Base-by-base conservation (phyloP, 768 basidiomycete genomes). In the Clitopilus passeckerianus region DNA sequence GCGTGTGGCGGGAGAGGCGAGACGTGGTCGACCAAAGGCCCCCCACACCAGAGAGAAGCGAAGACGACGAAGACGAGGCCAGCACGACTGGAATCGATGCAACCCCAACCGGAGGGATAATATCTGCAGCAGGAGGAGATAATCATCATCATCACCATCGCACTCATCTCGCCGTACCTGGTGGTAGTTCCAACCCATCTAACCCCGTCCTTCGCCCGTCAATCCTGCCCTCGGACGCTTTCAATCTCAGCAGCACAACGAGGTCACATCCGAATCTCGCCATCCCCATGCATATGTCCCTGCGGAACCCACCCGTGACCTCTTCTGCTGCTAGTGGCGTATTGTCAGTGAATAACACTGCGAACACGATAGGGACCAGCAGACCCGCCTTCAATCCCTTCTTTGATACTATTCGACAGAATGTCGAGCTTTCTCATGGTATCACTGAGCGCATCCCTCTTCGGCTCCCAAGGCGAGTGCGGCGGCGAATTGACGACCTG, bases 401-500 rank as follows among this genome's bases (percentile, higher is more conserved):
- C 76, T 98, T 93, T 65, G 95, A 98, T 72, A 89, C 90, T 66
- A 91, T 98, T 65, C 86, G 91, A 37, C 91, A 94, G 73, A 92
- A 93, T 65, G 70, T 86, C 1, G 94, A 97, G 74, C 83, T 97
- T 22, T 83, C 87, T 1, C 77, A 85, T 34, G 85, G 85, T 6
- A 80, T 86, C 61, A 90, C 87, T 0, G 91, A 94, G 65, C 88
- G 91, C 34, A 95, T 96, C 35, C 86, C 91, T 14, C 84, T 97
- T 56, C 74, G 80, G 53, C 73, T 83, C 2, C 76, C 81, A 9
- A 66, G 68, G 57, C 76, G 79, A 52, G 79, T 86, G 55, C 79
- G 80, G 22, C 73, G 75, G 52, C 79, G 90, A 5, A 80, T 90
- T n/a, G 66, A 75, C 5, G 91, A 95, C 34, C 79, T 95, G 20